These are phyloP conservation scores for Calendula officinalis DNA, from an alignment of 129 eudicot genomes.

Conservation along the genomic window DNA sequence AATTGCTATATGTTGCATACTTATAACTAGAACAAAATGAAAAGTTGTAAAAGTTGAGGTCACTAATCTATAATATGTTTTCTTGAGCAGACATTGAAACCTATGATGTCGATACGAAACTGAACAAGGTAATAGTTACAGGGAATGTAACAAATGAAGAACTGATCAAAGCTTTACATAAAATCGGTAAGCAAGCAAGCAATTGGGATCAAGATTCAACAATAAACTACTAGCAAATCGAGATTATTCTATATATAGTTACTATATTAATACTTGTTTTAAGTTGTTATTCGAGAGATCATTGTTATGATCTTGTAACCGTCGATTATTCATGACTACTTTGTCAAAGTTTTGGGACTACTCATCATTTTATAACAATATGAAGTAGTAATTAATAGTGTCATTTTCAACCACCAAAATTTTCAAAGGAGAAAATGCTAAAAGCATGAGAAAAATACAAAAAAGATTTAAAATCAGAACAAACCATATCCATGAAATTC, in stretches of 20 bases:
- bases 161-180: slow-evolving; percentile 69
- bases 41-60: not conserved
- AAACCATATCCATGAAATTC: slow-evolving; percentile 14
- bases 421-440: slow-evolving; percentile 22
- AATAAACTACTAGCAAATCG: slow-evolving; percentile 5
- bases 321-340: slow-evolving; percentile 2
- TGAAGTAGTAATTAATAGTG: not conserved
- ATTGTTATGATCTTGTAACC: slow-evolving; percentile 5
- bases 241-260: not conserved
- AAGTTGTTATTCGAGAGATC: slow-evolving; percentile 10
- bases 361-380: no score
- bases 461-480: slow-evolving; percentile 22
- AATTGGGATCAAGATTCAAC: slow-evolving; percentile 43
- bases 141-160: slow-evolving; percentile 80
- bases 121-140: slow-evolving; percentile 72
- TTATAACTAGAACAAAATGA: not conserved
- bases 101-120: slow-evolving; percentile 68
- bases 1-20: no score
- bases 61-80: not conserved
- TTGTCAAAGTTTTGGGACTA: slow-evolving; percentile 5
- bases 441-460: slow-evolving; percentile 31
- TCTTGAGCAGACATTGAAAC: slow-evolving; percentile 76
- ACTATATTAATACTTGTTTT: not conserved
- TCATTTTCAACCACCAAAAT: slow-evolving; percentile 23
- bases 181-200: slow-evolving; percentile 77